Conservation (phyloP, 257 asterid species). For the Avicennia marina region DNA sequence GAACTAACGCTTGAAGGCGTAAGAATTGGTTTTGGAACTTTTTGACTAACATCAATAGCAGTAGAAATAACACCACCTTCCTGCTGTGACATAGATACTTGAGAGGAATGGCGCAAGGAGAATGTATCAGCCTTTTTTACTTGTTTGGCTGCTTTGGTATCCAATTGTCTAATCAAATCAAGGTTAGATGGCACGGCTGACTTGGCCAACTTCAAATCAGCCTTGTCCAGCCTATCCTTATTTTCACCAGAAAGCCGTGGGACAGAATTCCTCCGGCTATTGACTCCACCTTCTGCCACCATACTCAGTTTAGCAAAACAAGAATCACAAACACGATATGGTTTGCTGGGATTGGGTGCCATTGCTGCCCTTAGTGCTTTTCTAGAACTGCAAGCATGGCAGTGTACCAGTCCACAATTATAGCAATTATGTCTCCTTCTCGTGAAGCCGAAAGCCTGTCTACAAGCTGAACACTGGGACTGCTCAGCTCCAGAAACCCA, state of each 20-base stretch:
- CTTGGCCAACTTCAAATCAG: conserved; percentile 66
- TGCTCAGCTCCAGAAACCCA: conserved; percentile 29
- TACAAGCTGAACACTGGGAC: conserved; percentile 20
- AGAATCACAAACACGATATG: conserved; percentile 89
- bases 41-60: conserved; percentile 43
- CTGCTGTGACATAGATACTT: conserved; percentile 59
- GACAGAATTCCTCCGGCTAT: conserved; percentile 58
- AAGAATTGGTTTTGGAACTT: conserved; percentile 58
- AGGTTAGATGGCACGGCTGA: conserved; percentile 54
- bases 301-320: conserved; percentile 77
- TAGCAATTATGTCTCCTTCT: conserved; percentile 35
- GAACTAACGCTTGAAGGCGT: conserved; percentile 69
- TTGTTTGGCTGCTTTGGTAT: conserved; percentile 84
- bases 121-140: conserved; percentile 72
- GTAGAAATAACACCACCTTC: conserved; percentile 60
- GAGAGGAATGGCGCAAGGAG: conserved; percentile 72
- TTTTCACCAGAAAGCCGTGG: conserved; percentile 85
- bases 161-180: conserved; percentile 80
- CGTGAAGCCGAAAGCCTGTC: conserved; percentile 25
- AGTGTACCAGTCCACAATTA: conserved; percentile 82
- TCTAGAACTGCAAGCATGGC: conserved; percentile 88
- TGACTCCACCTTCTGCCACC: conserved; percentile 63
- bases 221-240: conserved; percentile 79
- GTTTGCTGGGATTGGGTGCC: conserved; percentile 94
- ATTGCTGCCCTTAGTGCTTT: conserved; percentile 78